A percentile compares a stretch with the other conserved stretches of the same genome.
Evolutionary conservation across 805 yeast species (phyloP).

Genomic region (Candida ascalaphidarum): DNA sequence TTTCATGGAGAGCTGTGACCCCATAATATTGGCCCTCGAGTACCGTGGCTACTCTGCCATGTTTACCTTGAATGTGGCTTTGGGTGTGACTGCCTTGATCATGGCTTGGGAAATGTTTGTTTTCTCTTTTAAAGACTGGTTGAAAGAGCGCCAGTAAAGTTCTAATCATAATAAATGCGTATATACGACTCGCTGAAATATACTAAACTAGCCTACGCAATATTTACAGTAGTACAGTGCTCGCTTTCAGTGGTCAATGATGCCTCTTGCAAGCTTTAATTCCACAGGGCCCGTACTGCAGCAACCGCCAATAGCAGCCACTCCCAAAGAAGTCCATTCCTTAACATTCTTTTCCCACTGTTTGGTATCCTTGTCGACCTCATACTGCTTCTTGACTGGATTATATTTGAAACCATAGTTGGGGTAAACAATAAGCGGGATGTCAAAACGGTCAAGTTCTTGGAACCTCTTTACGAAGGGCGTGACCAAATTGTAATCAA

Average conservation of each 20-base stretch:
- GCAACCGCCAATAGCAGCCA: constrained; percentile 64
- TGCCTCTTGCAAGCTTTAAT: no score
- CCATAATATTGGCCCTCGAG: constrained; percentile 72
- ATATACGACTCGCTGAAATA: no score
- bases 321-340: constrained; percentile 29
- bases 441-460: constrained; percentile 4
- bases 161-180: no score
- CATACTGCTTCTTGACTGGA: constrained; percentile 27
- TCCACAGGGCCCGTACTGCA: constrained; percentile 67
- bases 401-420: constrained; percentile 68
- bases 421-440: constrained; percentile 56
- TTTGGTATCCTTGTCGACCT: constrained; percentile 8
- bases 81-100: constrained; percentile 67
- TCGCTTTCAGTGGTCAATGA: no score
- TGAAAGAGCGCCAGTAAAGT: no score
- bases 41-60: constrained; percentile 77
- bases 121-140: constrained; percentile 52
- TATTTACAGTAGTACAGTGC: no score
- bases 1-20: constrained; percentile 88
- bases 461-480: constrained; percentile 29
- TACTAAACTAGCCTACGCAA: no score
- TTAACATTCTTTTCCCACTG: constrained; percentile 12
- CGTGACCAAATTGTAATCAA: constrained; percentile 35
- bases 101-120: constrained; percentile 86
- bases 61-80: constrained; percentile 84